Evolutionary conservation across 129 eudicot genomes (phyloP).

Genomic region (Helianthus annuus): HanXRQr2.0-SUNRISE NC_035444.2:141051957-141052456

Average conservation of each 20-base stretch:
- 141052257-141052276: slow-evolving; percentile 99
- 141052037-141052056: too few relatives aligned
- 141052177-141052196: too few relatives aligned
- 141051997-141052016: too few relatives aligned
- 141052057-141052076: too few relatives aligned
- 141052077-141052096: too few relatives aligned
- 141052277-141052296: slow-evolving; percentile 98
- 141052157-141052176: too few relatives aligned
- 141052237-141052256: slow-evolving; percentile 95
- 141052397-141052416: background rate
- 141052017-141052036: too few relatives aligned
- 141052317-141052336: slow-evolving; percentile 98
- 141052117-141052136: too few relatives aligned
- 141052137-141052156: too few relatives aligned
- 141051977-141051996: too few relatives aligned
- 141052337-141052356: slow-evolving; percentile 47
- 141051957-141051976: too few relatives aligned
- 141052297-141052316: slow-evolving; percentile 89
- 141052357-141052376: background rate
- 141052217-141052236: slow-evolving; percentile 46
- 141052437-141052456: slow-evolving; percentile 99
- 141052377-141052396: background rate
- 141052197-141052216: background rate
- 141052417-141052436: slow-evolving; percentile 53
- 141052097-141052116: too few relatives aligned